Evolutionary conservation across 192 early-diverging fungal species (phyloP), one percentile per base, ranked within the genome.

Genomic region (Rhizoclosmatium globosum): DNA sequence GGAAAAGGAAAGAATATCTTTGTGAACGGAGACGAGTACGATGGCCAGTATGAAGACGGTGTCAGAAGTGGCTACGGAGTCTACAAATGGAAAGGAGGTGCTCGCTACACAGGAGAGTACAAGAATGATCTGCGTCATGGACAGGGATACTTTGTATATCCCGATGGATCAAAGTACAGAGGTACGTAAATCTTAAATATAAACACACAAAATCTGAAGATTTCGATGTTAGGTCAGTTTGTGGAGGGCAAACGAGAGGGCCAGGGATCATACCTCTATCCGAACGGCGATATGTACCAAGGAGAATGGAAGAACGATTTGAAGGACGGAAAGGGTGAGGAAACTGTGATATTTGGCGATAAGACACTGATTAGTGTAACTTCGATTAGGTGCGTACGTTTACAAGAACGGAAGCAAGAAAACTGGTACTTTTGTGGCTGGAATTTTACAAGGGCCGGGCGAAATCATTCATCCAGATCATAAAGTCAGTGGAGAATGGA

Each of bases 1-100:
- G 89, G 89, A 17, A 84, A 87, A 56, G 89, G 88, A 9, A 85
- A 86, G 64, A 90, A 85, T 69, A 81, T 79, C 11, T 91, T 91
- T 74, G 81, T 86, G 48, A 91, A 91, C 76, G 87, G 87, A 31
- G 89, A 91, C 74, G 78, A 83, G 23, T 90, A 87, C 81, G 82
- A 84, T 19, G 89, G 89, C 3, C 13, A 56, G 1, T 90, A 90
- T 72, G 68, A 70, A 21, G 75, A 56, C 71, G 89, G 89, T 60
- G 67, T 66, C 41, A 76, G 88, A 47, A 61, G 76, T 45, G 89
- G 88, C 1, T 53, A 67, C n/a, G 89, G 89, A 6, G 69, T 74
- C 13, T 91, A 91, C 76, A 85, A 72, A 42, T 91, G 87, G 85
- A 89, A 88, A 72, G 73, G 82, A 19, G 79, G 86, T 19, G 82